A percentile compares a stretch with the other conserved stretches of the same genome.
Conservation (phyloP, 2,329 filamentous ascomycete species). For the Colletotrichum acutatum region DNA sequence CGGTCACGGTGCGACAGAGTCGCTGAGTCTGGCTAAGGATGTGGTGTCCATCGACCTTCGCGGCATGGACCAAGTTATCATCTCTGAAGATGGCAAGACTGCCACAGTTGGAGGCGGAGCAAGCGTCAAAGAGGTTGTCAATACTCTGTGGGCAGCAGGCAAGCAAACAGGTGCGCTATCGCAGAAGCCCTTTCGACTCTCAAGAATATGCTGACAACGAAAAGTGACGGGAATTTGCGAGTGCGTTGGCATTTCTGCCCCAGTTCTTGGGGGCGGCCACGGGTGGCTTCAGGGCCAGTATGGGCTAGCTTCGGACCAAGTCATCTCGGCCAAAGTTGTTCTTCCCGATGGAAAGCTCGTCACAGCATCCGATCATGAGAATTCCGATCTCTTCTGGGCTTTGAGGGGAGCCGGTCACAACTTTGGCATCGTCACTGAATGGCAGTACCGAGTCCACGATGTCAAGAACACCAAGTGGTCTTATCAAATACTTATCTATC, state of each 20-base stretch:
- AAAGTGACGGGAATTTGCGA: slow-evolving; percentile 40
- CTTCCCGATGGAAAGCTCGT: slow-evolving; percentile 39
- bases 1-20: slow-evolving; percentile 35
- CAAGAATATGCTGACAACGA: neutral
- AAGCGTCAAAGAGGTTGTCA: slow-evolving; percentile 29
- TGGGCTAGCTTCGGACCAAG: slow-evolving; percentile 43
- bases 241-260: slow-evolving; percentile 40
- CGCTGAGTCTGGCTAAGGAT: slow-evolving; percentile 11
- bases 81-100: slow-evolving; percentile 23
- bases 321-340: slow-evolving; percentile 46
- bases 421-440: slow-evolving; percentile 59
- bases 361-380: slow-evolving; percentile 38
- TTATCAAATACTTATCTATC: slow-evolving; percentile 39
- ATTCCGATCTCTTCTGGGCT: slow-evolving; percentile 58
- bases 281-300: slow-evolving; percentile 31
- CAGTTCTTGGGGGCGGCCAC: slow-evolving; percentile 35
- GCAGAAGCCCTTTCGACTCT: neutral
- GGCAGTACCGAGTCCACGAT: slow-evolving; percentile 46
- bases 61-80: slow-evolving; percentile 29
- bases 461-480: slow-evolving; percentile 39
- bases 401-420: slow-evolving; percentile 62
- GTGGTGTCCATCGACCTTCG: slow-evolving; percentile 40
- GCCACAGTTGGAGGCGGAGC: slow-evolving; percentile 35
- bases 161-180: slow-evolving; percentile 20
- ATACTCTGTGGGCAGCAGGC: slow-evolving; percentile 4